These are phyloP conservation scores for Trichoderma reesei DNA, from an alignment of 495 filamentous ascomycete species.

Conservation along the genomic window DNA sequence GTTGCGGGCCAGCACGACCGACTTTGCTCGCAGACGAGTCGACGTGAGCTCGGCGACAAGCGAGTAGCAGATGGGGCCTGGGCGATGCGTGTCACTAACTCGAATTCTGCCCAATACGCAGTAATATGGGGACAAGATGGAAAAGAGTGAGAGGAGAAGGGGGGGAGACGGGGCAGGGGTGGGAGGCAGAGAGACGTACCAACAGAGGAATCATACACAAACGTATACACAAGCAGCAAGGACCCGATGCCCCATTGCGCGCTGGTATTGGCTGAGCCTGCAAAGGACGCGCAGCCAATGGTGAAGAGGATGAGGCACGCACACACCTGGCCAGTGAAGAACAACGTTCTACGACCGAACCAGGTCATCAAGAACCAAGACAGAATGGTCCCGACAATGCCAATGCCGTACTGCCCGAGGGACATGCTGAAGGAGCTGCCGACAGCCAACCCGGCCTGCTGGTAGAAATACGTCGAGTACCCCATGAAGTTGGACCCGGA, in stretches of 20 bases:
- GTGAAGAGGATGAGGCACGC: not conserved
- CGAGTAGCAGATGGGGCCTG: slow-evolving; percentile 44
- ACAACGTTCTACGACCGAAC: slow-evolving; percentile 6
- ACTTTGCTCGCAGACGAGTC: slow-evolving; percentile 43
- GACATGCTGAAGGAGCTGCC: slow-evolving; percentile 36
- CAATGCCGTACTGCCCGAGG: slow-evolving; percentile 11
- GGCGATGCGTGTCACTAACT: no score
- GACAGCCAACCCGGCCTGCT: slow-evolving; percentile 51
- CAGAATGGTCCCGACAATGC: not conserved
- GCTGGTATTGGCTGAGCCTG: slow-evolving; percentile 26
- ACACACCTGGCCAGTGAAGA: not conserved
- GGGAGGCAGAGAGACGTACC: slow-evolving; percentile 12
- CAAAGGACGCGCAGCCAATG: slow-evolving; percentile 1
- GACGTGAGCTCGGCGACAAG: slow-evolving; percentile 46
- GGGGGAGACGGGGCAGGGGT: no score
- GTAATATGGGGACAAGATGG: no score
- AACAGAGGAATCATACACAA: slow-evolving; percentile 45
- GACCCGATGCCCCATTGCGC: slow-evolving; percentile 10
- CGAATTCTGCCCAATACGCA: no score
- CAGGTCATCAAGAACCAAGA: slow-evolving; percentile 9
- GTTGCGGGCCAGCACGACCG: slow-evolving; percentile 43
- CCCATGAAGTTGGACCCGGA: slow-evolving; percentile 56
- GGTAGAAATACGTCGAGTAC: slow-evolving; percentile 58
- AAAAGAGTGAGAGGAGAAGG: no score
- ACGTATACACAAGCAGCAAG: slow-evolving; percentile 36